Percentiles rank a stretch among this genome's conserved stretches.
Evolutionary conservation across 129 eudicot genomes (phyloP).

Genomic region (Mikania micrantha): DNA sequence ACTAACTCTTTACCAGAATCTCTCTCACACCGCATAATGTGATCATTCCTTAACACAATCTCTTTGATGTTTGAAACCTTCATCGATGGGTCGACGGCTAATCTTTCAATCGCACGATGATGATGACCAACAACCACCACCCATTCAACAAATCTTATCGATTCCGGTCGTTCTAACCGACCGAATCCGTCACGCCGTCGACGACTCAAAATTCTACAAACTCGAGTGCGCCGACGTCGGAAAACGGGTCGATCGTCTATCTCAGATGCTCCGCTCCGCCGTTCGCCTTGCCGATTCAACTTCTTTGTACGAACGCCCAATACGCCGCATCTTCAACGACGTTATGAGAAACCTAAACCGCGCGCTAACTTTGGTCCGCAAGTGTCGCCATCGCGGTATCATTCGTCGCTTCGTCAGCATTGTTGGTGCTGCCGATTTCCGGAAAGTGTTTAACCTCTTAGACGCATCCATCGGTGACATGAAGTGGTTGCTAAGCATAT

Average conservation of each 20-base stretch:
- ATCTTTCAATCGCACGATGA: neutral
- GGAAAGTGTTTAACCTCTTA: constrained; percentile 18
- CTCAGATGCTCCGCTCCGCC: constrained; percentile 21
- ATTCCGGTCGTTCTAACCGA: constrained; percentile 47
- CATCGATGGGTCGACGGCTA: constrained; percentile 1
- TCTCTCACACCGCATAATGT: neutral
- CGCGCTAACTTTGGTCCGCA: constrained; percentile 6
- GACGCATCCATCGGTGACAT: constrained; percentile 44
- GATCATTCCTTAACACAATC: neutral
- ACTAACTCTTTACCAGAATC: neutral
- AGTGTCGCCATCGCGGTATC: constrained; percentile 25
- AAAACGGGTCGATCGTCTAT: constrained; percentile 17
- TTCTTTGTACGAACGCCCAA: constrained; percentile 23
- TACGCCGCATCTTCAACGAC: constrained; percentile 23
- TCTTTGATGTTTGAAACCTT: neutral
- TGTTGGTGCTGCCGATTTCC: constrained; percentile 13
- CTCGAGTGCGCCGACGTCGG: constrained; percentile 45
- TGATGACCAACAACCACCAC: constrained; percentile 23
- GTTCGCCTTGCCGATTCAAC: constrained; percentile 1
- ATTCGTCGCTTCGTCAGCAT: constrained; percentile 19
- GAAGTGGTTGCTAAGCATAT: constrained; percentile 42
- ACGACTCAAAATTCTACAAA: constrained; percentile 35
- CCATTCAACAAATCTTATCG: constrained; percentile 36
- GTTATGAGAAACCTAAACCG: constrained; percentile 7
- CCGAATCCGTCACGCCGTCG: constrained; percentile 35